Percentiles rank a stretch among this genome's conserved stretches.
phyloP scores from a whole-genome alignment of 225 moss, liverwort and hornwort species.

The Bryoerythrophyllum caledonicum region DNA sequence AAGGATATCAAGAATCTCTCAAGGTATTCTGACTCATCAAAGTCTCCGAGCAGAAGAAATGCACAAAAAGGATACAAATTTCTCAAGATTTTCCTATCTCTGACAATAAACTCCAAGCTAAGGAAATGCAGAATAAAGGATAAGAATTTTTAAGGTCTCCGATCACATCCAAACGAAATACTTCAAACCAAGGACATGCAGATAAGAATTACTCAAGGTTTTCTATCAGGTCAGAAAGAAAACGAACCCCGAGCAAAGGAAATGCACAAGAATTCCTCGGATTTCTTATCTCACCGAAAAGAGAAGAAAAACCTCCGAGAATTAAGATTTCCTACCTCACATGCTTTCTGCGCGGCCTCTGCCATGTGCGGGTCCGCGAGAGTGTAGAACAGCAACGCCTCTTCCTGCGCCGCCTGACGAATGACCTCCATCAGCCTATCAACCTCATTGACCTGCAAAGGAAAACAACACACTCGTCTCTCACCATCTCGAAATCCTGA shows the following conservation, averaged over 20 bases:
- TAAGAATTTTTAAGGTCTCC: too few relatives aligned
- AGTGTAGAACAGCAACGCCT: conserved; percentile 82
- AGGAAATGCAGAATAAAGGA: too few relatives aligned
- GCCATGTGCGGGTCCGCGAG: conserved; percentile 85
- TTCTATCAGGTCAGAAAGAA: too few relatives aligned
- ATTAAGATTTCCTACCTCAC: conserved; percentile 40
- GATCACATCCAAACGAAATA: too few relatives aligned
- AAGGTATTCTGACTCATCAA: too few relatives aligned
- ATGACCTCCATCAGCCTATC: conserved; percentile 83
- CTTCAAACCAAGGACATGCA: too few relatives aligned
- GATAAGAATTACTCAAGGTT: too few relatives aligned
- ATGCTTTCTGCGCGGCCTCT: conserved; percentile 77
- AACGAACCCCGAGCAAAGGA: too few relatives aligned
- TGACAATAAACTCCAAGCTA: too few relatives aligned
- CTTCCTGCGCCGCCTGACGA: conserved; percentile 75
- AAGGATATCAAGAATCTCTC: too few relatives aligned
- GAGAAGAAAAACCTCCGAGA: too few relatives aligned
- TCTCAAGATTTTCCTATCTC: not conserved
- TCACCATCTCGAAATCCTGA: not conserved
- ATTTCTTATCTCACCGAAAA: conserved; percentile 36
- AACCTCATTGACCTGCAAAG: conserved; percentile 73
- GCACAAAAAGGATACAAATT: not conserved
- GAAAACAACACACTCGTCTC: not conserved
- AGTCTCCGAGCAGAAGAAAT: not conserved
- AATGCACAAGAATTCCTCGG: not conserved